A percentile compares a stretch with the other conserved stretches of the same genome.
Evolutionary conservation across 75 land plant species (phyloP).

Genomic region (Cryptomeria japonica): DNA sequence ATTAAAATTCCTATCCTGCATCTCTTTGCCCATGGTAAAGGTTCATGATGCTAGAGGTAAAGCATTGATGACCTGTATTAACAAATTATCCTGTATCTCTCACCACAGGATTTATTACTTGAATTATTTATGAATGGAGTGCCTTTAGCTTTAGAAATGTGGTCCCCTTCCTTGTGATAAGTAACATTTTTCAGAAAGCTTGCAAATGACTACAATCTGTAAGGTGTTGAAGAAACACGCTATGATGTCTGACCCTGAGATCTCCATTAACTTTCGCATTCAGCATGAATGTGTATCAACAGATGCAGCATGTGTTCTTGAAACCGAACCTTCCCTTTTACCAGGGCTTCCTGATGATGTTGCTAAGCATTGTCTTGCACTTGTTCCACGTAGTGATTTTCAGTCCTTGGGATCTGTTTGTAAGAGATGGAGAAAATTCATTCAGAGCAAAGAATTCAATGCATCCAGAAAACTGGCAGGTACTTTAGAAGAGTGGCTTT

Average conservation of each 20-base stretch:
- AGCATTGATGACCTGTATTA: background rate
- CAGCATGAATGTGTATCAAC: conserved; percentile 7
- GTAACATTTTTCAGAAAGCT: background rate
- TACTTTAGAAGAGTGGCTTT: conserved; percentile 67
- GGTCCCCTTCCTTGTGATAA: background rate
- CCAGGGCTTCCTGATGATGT: conserved; percentile 94
- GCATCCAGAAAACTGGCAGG: conserved; percentile 50
- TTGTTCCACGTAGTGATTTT: conserved; percentile 56
- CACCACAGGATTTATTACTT: background rate
- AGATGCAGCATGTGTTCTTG: conserved; percentile 7
- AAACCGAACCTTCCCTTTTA: conserved; percentile 32
- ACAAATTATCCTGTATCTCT: background rate
- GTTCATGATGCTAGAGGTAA: background rate
- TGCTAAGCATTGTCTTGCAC: conserved; percentile 66
- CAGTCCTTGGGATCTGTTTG: conserved; percentile 64
- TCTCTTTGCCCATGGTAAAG: background rate
- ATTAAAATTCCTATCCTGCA: background rate
- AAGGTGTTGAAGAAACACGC: conserved; percentile 14
- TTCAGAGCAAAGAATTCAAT: conserved; percentile 67
- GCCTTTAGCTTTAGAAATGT: background rate
- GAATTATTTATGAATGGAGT: background rate
- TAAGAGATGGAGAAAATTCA: conserved; percentile 67
- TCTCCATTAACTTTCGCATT: conserved; percentile 16
- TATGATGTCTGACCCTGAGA: conserved; percentile 17
- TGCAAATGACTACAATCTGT: conserved; percentile 16